phyloP scores from a whole-genome alignment of 1,284 basidiomycete species.

The Tilletiopsis washingtonensis region DNA sequence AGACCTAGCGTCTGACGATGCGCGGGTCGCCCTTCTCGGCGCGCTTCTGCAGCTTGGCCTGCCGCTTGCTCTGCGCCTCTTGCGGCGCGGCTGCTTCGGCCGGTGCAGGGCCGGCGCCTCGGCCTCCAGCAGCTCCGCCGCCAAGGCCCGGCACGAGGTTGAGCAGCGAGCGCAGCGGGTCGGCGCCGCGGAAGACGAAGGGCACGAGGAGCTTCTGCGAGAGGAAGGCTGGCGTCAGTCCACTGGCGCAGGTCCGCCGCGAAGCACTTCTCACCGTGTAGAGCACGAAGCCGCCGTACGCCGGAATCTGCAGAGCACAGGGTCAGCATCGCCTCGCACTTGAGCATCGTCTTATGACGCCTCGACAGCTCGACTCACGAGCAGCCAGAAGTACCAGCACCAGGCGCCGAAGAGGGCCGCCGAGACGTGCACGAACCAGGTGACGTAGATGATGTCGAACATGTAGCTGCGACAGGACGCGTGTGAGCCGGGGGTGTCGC shows the following conservation, averaged over 20 bases:
- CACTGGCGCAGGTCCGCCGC: no score
- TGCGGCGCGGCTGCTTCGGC: conserved; percentile 8
- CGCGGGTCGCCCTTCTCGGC: conserved; percentile 33
- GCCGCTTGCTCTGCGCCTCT: conserved; percentile 30
- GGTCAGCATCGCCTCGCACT: not conserved
- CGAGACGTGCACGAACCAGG: conserved; percentile 46
- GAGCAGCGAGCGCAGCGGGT: conserved; percentile 16
- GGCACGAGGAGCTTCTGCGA: conserved; percentile 39
- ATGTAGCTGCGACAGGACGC: no score
- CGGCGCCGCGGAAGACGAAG: conserved; percentile 30
- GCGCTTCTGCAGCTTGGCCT: conserved; percentile 42
- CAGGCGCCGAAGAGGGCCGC: conserved; percentile 38
- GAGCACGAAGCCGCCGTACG: conserved; percentile 41
- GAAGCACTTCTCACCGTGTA: no score
- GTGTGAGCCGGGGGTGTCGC: no score
- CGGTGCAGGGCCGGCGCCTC: not conserved
- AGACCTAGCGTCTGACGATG: no score
- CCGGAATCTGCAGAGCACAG: conserved; percentile 37
- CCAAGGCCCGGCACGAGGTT: conserved; percentile 1
- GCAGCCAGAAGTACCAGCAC: conserved; percentile 43
- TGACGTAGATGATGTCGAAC: conserved; percentile 49
- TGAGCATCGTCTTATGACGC: not conserved
- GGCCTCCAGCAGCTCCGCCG: not conserved
- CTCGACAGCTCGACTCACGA: conserved; percentile 29
- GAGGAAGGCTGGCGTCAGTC: no score